phyloP scores from a whole-genome alignment of 352 stramenopile species.

The Phytophthora citricola region DNA sequence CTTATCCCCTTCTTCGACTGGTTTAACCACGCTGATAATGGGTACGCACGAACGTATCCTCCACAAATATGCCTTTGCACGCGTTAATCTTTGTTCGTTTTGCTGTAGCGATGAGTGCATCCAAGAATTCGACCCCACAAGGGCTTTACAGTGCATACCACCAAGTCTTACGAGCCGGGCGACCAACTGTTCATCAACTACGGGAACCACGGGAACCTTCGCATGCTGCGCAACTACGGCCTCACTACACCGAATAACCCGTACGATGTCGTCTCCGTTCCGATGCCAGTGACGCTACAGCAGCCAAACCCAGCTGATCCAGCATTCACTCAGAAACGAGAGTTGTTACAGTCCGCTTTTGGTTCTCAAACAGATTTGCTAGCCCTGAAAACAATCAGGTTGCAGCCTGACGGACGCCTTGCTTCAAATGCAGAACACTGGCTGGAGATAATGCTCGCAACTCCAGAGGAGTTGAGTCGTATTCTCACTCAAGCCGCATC shows the following conservation, averaged over 20 bases:
- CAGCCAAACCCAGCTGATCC: slow-evolving; percentile 40
- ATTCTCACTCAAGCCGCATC: slow-evolving; percentile 46
- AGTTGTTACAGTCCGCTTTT: slow-evolving; percentile 40
- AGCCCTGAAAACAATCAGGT: slow-evolving; percentile 41
- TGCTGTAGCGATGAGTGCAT: slow-evolving; percentile 64
- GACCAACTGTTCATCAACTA: slow-evolving; percentile 89
- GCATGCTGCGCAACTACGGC: slow-evolving; percentile 84
- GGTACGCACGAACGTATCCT: slow-evolving; percentile 34
- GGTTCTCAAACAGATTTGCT: slow-evolving; percentile 13
- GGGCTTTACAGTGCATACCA: slow-evolving; percentile 72
- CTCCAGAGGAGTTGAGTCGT: slow-evolving; percentile 48
- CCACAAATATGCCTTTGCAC: background rate
- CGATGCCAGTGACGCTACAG: slow-evolving; percentile 48
- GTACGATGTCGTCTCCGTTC: slow-evolving; percentile 50
- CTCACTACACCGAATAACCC: slow-evolving; percentile 58
- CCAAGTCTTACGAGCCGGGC: slow-evolving; percentile 54
- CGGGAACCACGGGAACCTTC: slow-evolving; percentile 67
- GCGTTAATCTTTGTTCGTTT: slow-evolving; percentile 2
- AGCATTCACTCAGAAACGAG: slow-evolving; percentile 43
- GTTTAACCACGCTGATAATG: slow-evolving; percentile 78
- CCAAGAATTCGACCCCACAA: slow-evolving; percentile 63
- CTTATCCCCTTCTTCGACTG: slow-evolving; percentile 89
- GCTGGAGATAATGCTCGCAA: slow-evolving; percentile 60
- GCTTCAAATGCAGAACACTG: slow-evolving; percentile 47
- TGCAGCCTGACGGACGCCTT: slow-evolving; percentile 45